Percentiles rank a stretch among this genome's conserved stretches.
phyloP scores from a whole-genome alignment of 129 eudicot species.

The Saussurea involucrata region DNA sequence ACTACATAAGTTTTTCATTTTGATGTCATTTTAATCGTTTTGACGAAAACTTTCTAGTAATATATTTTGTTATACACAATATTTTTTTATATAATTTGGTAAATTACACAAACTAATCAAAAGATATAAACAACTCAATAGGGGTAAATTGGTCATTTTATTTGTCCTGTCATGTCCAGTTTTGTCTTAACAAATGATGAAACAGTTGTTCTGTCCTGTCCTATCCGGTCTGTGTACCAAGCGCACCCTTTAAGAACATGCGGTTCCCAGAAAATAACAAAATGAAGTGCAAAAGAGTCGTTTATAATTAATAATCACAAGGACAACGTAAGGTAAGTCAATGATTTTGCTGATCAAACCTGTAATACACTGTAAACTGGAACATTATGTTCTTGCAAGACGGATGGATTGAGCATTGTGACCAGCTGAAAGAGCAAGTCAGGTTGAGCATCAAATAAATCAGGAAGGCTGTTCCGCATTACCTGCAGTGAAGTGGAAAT shows the following conservation, averaged over 20 bases:
- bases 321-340: slow-evolving; percentile 9
- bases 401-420: slow-evolving; percentile 96
- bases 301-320: background rate
- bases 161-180: too few relatives aligned
- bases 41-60: too few relatives aligned
- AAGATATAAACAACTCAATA: too few relatives aligned
- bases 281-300: background rate
- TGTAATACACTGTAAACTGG: slow-evolving; percentile 92
- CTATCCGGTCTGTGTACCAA: too few relatives aligned
- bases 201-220: too few relatives aligned
- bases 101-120: too few relatives aligned
- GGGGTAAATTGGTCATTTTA: too few relatives aligned
- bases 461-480: slow-evolving; percentile 86
- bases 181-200: too few relatives aligned
- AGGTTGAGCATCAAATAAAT: slow-evolving; percentile 95
- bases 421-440: slow-evolving; percentile 97
- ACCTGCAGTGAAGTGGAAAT: slow-evolving; percentile 52
- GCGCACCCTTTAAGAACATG: background rate
- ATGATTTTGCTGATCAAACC: slow-evolving; percentile 35
- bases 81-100: too few relatives aligned
- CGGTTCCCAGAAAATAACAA: background rate
- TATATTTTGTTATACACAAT: too few relatives aligned
- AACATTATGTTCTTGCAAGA: slow-evolving; percentile 74
- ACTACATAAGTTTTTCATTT: too few relatives aligned
- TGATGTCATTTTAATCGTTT: too few relatives aligned